Base-by-base conservation (phyloP, 1,284 basidiomycete genomes). In the Polyporus tsugae region DNA sequence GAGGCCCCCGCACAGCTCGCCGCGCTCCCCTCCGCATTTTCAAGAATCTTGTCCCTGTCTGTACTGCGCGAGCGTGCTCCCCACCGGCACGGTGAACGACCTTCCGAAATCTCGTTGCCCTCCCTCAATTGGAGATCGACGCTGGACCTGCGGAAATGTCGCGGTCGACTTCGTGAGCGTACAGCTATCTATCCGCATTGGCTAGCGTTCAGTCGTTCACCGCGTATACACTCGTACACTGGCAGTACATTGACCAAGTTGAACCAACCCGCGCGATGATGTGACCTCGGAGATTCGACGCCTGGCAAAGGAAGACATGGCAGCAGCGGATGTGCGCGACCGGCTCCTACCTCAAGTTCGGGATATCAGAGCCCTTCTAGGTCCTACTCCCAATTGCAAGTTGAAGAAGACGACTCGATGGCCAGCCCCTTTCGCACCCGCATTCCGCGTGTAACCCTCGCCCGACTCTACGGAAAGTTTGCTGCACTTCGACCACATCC, bases 401-500 rank as follows among this genome's bases (percentile, higher is more conserved):
- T 17, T n/a, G 15, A 58, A n/a, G 29, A 13, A 13, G 39, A 59
- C 35, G 35, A 5, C 36, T 58, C 55, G 36, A 58, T 17, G 35
- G 36, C 19, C 33, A 36, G 5, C 17, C 38, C 58, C 19, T 15
- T n/a, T 22, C 10, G 11, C 7, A n/a, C 36, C 19, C 38, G 38
- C n/a, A 19, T 22, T 10, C 22, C 17, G 7, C 58, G 38, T 60
- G 38, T 60, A 39, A 60, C 38, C 38, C 39, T 41, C 58, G 22
- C n/a, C 58, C 58, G 38, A 29, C 58, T 39, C 25, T 41, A 39
- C 15, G 58, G 58, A 60, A 41, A 42, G 58, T 60, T 60, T 29
- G 19, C 38, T 39, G 11, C 22, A 60, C 22, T n/a, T 15, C 17
- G 6, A 39, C n/a, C 46, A 49, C 46, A 49, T 49, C 46, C 46